phyloP scores from a whole-genome alignment of 2,329 filamentous ascomycete species.

The Dothistroma pini region DNA sequence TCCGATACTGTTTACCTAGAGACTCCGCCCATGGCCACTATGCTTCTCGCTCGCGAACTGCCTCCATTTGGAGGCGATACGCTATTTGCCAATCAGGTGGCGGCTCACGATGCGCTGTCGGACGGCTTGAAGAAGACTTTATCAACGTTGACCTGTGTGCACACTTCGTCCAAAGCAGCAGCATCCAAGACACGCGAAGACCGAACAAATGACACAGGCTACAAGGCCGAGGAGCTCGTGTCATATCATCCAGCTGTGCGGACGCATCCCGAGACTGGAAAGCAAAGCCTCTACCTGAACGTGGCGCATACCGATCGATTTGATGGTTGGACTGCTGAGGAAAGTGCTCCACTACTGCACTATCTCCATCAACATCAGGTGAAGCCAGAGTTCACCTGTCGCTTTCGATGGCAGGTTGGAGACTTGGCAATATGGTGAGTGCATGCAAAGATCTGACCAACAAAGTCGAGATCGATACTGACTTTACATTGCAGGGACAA shows the following conservation, averaged over 20 bases:
- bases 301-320: conserved; percentile 79
- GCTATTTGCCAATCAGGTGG: conserved; percentile 71
- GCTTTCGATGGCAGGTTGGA: conserved; percentile 59
- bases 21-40: conserved; percentile 24
- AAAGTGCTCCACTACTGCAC: conserved; percentile 70
- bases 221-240: conserved; percentile 64
- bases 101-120: conserved; percentile 76
- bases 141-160: conserved; percentile 56
- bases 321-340: conserved; percentile 77
- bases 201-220: conserved; percentile 61
- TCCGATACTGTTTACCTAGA: conserved; percentile 24
- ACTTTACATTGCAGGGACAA: conserved; percentile 18
- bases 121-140: conserved; percentile 76
- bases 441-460: too few relatives aligned
- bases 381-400: conserved; percentile 65
- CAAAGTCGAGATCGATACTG: too few relatives aligned
- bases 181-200: conserved; percentile 27
- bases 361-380: conserved; percentile 72
- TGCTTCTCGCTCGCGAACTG: conserved; percentile 22
- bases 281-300: conserved; percentile 78
- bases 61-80: conserved; percentile 67
- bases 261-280: conserved; percentile 72
- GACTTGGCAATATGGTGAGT: neutral
- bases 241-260: conserved; percentile 66
- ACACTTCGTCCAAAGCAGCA: conserved; percentile 67